These are phyloP conservation scores for Lagerstroemia speciosa DNA, from an alignment of 345 rosid genomes.

Conservation along the genomic window DNA sequence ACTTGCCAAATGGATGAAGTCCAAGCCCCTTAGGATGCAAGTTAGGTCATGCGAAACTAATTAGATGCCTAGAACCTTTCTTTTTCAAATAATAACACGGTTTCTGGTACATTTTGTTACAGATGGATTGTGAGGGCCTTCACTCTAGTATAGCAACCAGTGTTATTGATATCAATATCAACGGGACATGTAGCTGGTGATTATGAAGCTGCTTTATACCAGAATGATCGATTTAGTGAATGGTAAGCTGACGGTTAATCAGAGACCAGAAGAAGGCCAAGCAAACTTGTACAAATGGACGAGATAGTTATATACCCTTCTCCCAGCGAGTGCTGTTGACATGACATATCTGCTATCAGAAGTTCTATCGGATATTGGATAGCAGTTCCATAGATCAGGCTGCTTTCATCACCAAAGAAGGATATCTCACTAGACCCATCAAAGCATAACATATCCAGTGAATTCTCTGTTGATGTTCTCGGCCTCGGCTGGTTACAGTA, in stretches of 20 bases:
- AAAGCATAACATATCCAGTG: slow-evolving; percentile 10
- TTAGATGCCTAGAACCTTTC: no score
- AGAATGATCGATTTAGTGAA: no score
- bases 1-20: not conserved
- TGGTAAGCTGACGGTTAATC: no score
- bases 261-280: no score
- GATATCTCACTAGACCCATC: slow-evolving; percentile 14
- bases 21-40: not conserved
- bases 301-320: slow-evolving; percentile 35
- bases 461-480: slow-evolving; percentile 13
- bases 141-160: no score
- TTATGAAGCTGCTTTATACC: no score
- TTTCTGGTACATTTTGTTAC: no score
- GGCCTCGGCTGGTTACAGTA: slow-evolving; percentile 28
- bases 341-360: slow-evolving; percentile 28
- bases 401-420: slow-evolving; percentile 14
- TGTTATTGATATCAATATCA: no score
- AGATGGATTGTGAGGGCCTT: no score
- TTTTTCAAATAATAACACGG: no score
- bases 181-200: no score
- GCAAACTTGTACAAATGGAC: not conserved
- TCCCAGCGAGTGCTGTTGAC: slow-evolving; percentile 34
- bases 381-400: slow-evolving; percentile 10
- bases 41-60: not conserved
- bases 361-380: slow-evolving; percentile 24